Evolutionary conservation across 164 flowering plant genomes (phyloP).

Genomic region (Stephania cephalantha): DNA sequence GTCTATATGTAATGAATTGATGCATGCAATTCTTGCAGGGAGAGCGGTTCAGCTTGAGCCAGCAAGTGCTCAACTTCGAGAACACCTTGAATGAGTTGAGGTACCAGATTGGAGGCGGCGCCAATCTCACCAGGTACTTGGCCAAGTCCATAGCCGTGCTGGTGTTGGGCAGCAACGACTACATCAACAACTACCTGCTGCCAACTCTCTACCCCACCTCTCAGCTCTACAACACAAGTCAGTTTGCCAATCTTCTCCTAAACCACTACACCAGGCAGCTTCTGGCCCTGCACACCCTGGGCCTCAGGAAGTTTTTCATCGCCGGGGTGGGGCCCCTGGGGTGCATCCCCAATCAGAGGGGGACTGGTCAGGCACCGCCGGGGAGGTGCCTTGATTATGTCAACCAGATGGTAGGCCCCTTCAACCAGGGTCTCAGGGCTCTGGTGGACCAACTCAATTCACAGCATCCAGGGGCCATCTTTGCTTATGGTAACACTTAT

Average conservation of each 20-base stretch:
- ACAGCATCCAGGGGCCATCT: slow-evolving; percentile 48
- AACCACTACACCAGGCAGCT: slow-evolving; percentile 49
- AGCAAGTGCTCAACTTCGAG: slow-evolving; percentile 61
- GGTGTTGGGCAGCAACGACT: slow-evolving; percentile 70
- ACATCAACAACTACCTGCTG: slow-evolving; percentile 68
- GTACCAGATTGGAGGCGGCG: slow-evolving; percentile 18
- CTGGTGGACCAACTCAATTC: slow-evolving; percentile 47
- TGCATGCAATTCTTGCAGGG: slow-evolving; percentile 36
- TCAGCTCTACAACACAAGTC: slow-evolving; percentile 34
- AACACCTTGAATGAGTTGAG: slow-evolving; percentile 41
- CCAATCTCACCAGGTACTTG: slow-evolving; percentile 31
- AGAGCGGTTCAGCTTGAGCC: slow-evolving; percentile 46
- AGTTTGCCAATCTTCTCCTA: slow-evolving; percentile 52
- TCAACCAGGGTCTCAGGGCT: slow-evolving; percentile 50
- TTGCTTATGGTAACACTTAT: slow-evolving; percentile 51
- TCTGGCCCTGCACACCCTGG: slow-evolving; percentile 55
- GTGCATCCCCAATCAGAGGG: slow-evolving; percentile 36
- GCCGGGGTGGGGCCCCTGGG: slow-evolving; percentile 51
- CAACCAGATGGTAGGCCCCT: slow-evolving; percentile 56
- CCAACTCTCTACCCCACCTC: slow-evolving; percentile 49
- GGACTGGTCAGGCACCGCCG: slow-evolving; percentile 35
- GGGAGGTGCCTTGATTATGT: slow-evolving; percentile 55
- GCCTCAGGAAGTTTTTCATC: slow-evolving; percentile 66
- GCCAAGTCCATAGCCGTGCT: slow-evolving; percentile 48
- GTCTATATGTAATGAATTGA: neutral